These are phyloP conservation scores for Lachnellula suecica DNA, from an alignment of 2,329 filamentous ascomycete species.

Conservation along the genomic window DNA sequence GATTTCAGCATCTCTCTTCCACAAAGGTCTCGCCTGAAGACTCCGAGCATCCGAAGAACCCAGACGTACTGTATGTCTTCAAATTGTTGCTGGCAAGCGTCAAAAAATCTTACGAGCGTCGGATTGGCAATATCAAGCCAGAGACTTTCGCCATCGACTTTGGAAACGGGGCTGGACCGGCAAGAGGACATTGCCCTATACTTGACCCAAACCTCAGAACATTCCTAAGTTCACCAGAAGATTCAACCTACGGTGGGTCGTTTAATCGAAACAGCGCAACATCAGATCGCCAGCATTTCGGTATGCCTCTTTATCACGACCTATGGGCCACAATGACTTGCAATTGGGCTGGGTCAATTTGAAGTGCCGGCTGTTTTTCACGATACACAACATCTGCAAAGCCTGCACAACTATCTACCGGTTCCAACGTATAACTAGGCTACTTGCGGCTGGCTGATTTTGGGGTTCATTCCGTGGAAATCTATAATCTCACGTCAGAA, in stretches of 20 bases:
- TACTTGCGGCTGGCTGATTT: background rate
- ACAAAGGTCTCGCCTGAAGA: background rate
- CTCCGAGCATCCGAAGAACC: constrained; percentile 9
- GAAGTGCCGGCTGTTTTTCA: background rate
- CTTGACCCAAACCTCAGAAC: constrained; percentile 16
- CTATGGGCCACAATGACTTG: constrained; percentile 32
- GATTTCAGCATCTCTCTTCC: constrained; percentile 20
- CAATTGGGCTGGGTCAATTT: constrained; percentile 22
- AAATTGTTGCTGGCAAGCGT: constrained; percentile 24
- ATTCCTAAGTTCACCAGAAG: constrained; percentile 12
- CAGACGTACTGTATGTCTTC: constrained; percentile 25
- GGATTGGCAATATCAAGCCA: constrained; percentile 17
- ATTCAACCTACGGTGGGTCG: constrained; percentile 9
- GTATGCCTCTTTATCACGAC: constrained; percentile 20
- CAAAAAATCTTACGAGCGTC: constrained; percentile 24
- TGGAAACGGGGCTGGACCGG: constrained; percentile 4
- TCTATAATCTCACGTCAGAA: background rate
- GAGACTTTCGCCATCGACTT: constrained; percentile 12
- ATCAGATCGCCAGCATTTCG: background rate
- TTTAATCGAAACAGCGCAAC: constrained; percentile 4
- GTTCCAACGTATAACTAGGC: background rate
- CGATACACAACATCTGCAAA: background rate
- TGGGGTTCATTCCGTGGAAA: background rate
- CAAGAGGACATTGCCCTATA: constrained; percentile 24
- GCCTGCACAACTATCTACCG: background rate